Evolutionary conservation across 176 grass and related monocot species (phyloP), one percentile per base, ranked within the genome.

Genomic region (Urochloa ruziziensis): DNA sequence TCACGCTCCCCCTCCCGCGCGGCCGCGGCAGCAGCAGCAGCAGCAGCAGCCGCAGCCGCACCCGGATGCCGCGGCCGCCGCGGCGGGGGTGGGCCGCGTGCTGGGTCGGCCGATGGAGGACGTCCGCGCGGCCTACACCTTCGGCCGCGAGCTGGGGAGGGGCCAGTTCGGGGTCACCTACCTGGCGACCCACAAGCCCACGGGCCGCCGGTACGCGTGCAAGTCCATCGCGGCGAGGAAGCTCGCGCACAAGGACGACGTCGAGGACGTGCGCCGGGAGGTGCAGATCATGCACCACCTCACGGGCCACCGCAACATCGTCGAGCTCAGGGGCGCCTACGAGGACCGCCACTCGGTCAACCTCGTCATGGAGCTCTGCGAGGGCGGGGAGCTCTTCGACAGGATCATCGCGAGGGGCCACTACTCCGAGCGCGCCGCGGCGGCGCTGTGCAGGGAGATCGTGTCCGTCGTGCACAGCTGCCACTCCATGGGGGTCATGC

Each of bases 271-370:
- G 37, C 84, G 93, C 0, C 64, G 96, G 6, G 96, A 98, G 92
- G 91, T 98, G 66, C 96, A 98, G 79, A 95, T 98, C 84, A 98
- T 98, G 96, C 93, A 98, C 88, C 96, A 98, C 70, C 93, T 98
- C 82, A 98, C 96, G 19, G 96, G 96, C 23, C 96, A 98, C 83
- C 92, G 82, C 82, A 85, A 77, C 87, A 95, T 98, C 84, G 96
- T 98, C 58, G 96, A 95, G 91, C 96, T 98, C 0, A 51, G 79
- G 34, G 95, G 88, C 58, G 92, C 90, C 10, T 97, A 82, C 81
- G 90, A 97, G 92, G 95, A 97, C 82, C 88, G 92, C 43, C 95
- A 97, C 90, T 91, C 86, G 3, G 90, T 97, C 67, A 97, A 97
- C 87, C 91, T 97, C 42, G 94, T 97, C 27, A 97, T 97, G 94